A percentile compares a stretch with the other conserved stretches of the same genome.
Evolutionary conservation across 495 filamentous ascomycete genomes (phyloP).

Genomic region (Hypoxylon fragiforme): DNA sequence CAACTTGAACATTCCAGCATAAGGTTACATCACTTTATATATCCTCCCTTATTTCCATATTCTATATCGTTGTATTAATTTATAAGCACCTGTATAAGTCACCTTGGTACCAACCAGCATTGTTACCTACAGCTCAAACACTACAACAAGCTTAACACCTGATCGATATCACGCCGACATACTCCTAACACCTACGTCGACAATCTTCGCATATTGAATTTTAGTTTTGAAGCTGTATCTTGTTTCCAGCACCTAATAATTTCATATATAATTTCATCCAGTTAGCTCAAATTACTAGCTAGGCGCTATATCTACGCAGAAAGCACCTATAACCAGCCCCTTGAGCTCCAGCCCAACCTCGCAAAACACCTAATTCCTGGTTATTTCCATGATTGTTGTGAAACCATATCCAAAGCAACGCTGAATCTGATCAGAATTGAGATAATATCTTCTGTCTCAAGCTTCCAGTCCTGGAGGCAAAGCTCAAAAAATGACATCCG

Average conservation of each 20-base stretch:
- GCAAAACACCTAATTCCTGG: too few relatives aligned
- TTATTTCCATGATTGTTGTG: not conserved
- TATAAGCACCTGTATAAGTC: constrained; percentile 11
- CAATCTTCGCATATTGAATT: not conserved
- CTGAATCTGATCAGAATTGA: too few relatives aligned
- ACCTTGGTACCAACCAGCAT: constrained; percentile 4
- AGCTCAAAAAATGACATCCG: constrained; percentile 30
- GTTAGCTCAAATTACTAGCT: too few relatives aligned
- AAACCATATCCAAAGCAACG: not conserved
- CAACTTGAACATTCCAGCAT: constrained; percentile 7
- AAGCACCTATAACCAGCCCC: not conserved
- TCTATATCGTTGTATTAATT: not conserved
- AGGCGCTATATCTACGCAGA: not conserved
- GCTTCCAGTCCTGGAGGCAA: too few relatives aligned
- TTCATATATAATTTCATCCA: constrained; percentile 4
- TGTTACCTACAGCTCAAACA: constrained; percentile 2
- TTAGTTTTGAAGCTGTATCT: too few relatives aligned
- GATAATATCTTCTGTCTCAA: not conserved
- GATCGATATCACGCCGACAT: constrained; percentile 28
- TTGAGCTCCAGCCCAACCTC: constrained; percentile 10
- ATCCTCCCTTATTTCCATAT: not conserved
- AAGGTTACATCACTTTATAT: not conserved
- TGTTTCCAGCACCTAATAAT: too few relatives aligned
- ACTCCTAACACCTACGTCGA: not conserved
- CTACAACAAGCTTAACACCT: constrained; percentile 11